Base-by-base conservation (phyloP, 1,284 basidiomycete genomes). In the Peniophora sp. region DNA sequence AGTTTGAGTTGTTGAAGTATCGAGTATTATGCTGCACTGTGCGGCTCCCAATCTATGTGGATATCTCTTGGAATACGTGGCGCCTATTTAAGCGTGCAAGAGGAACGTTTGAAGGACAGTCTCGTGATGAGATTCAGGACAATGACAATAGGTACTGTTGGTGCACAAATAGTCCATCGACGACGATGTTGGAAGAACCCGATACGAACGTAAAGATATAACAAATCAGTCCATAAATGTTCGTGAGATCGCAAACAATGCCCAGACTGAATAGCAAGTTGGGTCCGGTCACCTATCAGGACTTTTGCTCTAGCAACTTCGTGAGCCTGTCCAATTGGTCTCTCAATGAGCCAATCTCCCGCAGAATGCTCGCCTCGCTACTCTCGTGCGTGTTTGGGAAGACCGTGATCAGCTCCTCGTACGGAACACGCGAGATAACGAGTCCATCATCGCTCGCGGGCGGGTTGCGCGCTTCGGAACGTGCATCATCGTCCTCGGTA, bases 311-410 rank as follows among this genome's bases (percentile, higher is more conserved):
- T 57, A 88, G 57, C 52, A 74, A 71, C 62, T 77, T 64, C 58
- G 81, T 70, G 51, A 92, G 58, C 52, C 64, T 62, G 9, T 76
- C 74, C 43, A 93, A 55, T 58, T 81, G 76, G 47, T 72, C 61
- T 59, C 78, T 79, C 53, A 93, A 59, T 20, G 70, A 71, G 42
- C 69, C 64, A 35, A 94, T 72, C 64, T 92, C 86, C 52, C 70
- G 72, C 56, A 89, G 57, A 51, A 93, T 79, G 9, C 76, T 75
- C 1, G 78, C 74, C 62, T 90, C 85, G 66, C 80, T 60, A 58
- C 91, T 90, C 68, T 83, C 75, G 27, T 74, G 67, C 45, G 78
- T 82, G 62, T 92, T 82, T 1, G 93, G 93, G 70, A 97, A 88
- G 36, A 65, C 74, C 65, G 81, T 81, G 57, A 88, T 71, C 47